phyloP scores from a whole-genome alignment of 2,329 filamentous ascomycete species.

The Niveomyces coronatus region DNA sequence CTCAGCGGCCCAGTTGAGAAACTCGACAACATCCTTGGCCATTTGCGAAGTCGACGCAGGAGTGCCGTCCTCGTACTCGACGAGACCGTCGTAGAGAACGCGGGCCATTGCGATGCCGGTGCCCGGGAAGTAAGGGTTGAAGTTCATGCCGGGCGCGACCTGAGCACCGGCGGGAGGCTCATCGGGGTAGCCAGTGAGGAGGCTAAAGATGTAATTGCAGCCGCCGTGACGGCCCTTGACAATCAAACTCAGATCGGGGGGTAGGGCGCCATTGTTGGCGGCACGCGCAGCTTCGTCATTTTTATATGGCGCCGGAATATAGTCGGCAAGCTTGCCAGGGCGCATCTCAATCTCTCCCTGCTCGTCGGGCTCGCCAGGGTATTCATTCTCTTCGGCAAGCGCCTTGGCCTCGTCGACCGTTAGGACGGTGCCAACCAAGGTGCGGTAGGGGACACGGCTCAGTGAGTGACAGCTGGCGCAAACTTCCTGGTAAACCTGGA shows the following conservation, averaged over 20 bases:
- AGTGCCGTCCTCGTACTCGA: slow-evolving; percentile 96
- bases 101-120: slow-evolving; percentile 98
- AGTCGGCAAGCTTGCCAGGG: slow-evolving; percentile 96
- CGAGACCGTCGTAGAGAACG: slow-evolving; percentile 93
- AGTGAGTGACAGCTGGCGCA: slow-evolving; percentile 98
- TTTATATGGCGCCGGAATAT: slow-evolving; percentile 90
- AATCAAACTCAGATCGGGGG: slow-evolving; percentile 94
- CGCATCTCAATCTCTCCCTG: slow-evolving; percentile 98
- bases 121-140: slow-evolving; percentile 99
- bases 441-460: slow-evolving; percentile 83
- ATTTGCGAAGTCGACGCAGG: slow-evolving; percentile 94
- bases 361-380: slow-evolving; percentile 95
- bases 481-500: slow-evolving; percentile 98
- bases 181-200: slow-evolving; percentile 95
- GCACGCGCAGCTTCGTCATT: slow-evolving; percentile 98
- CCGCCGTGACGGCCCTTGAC: slow-evolving; percentile 96
- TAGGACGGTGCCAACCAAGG: slow-evolving; percentile 81
- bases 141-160: slow-evolving; percentile 87
- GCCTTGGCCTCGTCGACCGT: slow-evolving; percentile 98
- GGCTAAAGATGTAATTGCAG: slow-evolving; percentile 95
- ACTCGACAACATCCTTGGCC: slow-evolving; percentile 98
- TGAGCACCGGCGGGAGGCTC: slow-evolving; percentile 83
- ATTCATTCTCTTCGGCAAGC: slow-evolving; percentile 95
- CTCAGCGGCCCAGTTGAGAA: slow-evolving; percentile 98
- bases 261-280: slow-evolving; percentile 95